Base-by-base conservation (phyloP, 2,329 filamentous ascomycete species). In the Pestalotiopsis sp. region DNA sequence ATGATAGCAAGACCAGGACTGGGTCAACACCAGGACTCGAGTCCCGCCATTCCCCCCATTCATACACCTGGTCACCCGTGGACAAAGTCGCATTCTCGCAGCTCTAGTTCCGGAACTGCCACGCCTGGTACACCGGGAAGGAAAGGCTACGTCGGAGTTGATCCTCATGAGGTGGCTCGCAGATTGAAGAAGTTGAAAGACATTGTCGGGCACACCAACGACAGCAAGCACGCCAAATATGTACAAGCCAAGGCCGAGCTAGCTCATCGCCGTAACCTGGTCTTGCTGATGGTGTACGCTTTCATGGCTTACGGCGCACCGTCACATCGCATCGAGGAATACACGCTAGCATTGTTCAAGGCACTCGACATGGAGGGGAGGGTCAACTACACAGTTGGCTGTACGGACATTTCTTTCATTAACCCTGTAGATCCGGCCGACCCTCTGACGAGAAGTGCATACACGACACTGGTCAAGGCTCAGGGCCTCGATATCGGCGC, bases 351-450 rank as follows among this genome's bases (percentile, higher is more conserved):
- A 6, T 31, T 71, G 4, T 70, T 71, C 62, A 71, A 68, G 49
- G 65, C 45, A 4, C 58, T 71, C 12, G 70, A 70, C 31, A 71
- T 71, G 66, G 70, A 71, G 12, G 70, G 70, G 2, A 60, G 70
- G n/a, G 68, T 70, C 41, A 71, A 71, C 64, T 71, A 71, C 41
- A 71, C 70, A 5, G 70, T 71, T 9, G 70, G 70, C 36, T 71
- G 70, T 20, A 70, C 68, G 3, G 70, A 71, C 25, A 71, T 71
- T 2, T 70, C 66, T 56, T 71, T 71, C 49, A 69, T 39, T 45
- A 68, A 60, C 12, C 64, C 64, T 9, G 38, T 66, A 2, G 64
- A 66, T 31, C 64, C 64, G 1, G 27, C 27, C 23, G 70, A 71
- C 31, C 70, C 70, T 11, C 52, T 71, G 25, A 71, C 67, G 11